Base-by-base conservation (phyloP, 495 filamentous ascomycete species). In the Bathelium albidoporum region DNA sequence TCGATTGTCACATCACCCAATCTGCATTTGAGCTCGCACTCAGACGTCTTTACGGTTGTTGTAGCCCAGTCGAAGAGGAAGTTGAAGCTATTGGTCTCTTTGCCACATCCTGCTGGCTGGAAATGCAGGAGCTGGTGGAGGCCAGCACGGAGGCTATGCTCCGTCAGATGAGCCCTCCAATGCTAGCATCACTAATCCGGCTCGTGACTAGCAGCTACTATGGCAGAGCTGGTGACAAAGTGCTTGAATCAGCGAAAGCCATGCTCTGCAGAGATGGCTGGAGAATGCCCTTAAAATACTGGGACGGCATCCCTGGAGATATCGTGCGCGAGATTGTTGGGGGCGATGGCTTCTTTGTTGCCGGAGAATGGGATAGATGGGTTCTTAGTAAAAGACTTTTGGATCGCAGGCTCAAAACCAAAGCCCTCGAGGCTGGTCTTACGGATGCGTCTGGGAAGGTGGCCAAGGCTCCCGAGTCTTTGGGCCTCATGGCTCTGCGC, bases 151-250 rank as follows among this genome's bases (percentile, higher is more conserved):
- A 77, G 3, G 76, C 79, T 12, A 76, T 85, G 39, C 72, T 85
- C 10, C 75, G 81, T 29, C 81, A 83, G 62, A 78, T 85, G 76
- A 74, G 63, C 36, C 77, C 81, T 0, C 69, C 69, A 11, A 81
- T 73, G 20, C 73, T 85, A 16, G 71, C 75, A 5, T 67, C 74
- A 14, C 66, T 82, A 2, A 79, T 85, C 39, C 74, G 73, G 29
- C 73, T 85, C n/a, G 83, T 85, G 39, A 82, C 81, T 0, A 74
- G 69, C 31, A 85, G 82, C 61, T 85, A 84, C 68, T 85, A 85
- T 62, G 83, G 82, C 16, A 75, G 77, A 36, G 70, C 79, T 20
- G 82, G 83, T 4, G 83, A 83, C 49, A 75, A 80, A 45, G 76
- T 85, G 12, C 65, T 84, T 29, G 81, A 75, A 22, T 80, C 78